A percentile compares a stretch with the other conserved stretches of the same genome.
Evolutionary conservation across 2,329 filamentous ascomycete species (phyloP).

Genomic region (Mariannaea elegans): DNA sequence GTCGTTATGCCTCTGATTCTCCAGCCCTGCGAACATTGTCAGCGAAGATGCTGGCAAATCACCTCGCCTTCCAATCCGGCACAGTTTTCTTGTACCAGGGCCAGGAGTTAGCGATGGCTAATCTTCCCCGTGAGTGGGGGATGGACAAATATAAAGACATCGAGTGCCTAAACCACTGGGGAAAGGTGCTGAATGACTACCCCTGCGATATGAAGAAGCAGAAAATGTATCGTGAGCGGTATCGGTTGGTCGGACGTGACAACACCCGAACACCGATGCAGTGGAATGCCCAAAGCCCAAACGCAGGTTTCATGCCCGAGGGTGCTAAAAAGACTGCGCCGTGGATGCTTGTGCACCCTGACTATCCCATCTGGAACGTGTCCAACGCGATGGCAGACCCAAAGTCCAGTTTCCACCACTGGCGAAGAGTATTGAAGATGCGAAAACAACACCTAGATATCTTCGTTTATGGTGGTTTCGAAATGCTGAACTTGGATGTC

Average conservation of each 20-base stretch:
- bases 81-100: constrained; percentile 61
- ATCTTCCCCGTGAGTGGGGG: constrained; percentile 52
- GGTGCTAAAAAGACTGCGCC: constrained; percentile 18
- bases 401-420: constrained; percentile 30
- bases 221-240: no score
- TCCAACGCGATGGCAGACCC: constrained; percentile 15
- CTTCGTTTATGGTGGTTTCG: constrained; percentile 40
- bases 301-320: constrained; percentile 62
- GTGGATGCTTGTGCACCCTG: constrained; percentile 42
- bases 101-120: constrained; percentile 62
- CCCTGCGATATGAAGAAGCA: constrained; percentile 37
- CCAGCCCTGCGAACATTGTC: constrained; percentile 48
- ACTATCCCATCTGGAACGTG: constrained; percentile 34
- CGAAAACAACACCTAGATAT: constrained; percentile 30
- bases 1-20: constrained; percentile 55
- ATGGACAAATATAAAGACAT: constrained; percentile 55
- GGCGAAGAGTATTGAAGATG: constrained; percentile 26
- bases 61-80: constrained; percentile 51
- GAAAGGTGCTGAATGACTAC: constrained; percentile 31
- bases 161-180: constrained; percentile 53
- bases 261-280: constrained; percentile 49
- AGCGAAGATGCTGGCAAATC: constrained; percentile 58
- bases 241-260: constrained; percentile 44
- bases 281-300: constrained; percentile 58
- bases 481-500: no score